Evolutionary conservation across 805 yeast genomes (phyloP), one percentile per base, ranked within the genome.

Genomic region (Saccharomycopsis microspora): DNA sequence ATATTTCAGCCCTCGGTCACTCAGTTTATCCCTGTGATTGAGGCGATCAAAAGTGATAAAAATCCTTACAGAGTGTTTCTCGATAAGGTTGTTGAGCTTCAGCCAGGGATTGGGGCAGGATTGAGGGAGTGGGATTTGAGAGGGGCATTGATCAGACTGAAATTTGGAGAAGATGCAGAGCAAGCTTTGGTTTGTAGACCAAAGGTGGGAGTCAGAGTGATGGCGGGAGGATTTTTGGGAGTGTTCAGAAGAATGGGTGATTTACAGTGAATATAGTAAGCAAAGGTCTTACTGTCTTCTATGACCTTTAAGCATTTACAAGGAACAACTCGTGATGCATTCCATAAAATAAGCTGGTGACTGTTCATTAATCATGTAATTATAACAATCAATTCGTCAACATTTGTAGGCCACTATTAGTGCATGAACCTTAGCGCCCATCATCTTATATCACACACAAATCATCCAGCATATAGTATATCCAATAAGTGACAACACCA

Each of bases 201-300:
- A 3, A 69, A 66, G 54, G 77, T 73, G 30, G 78, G 76, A 0
- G 56, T 62, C 2, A 62, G 67, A 51, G 63, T 68, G 0, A 70
- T 68, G 37, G 78, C 75, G 27, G 79, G 79, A 37, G 79, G 78
- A 6, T 74, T 74, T 55, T 67, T 72, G 37, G 69, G 66, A 1
- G 57, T 73, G 5, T 71, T 74, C 51, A 64, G 61, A 49, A 70
- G 68, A 45, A 35, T 29, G 37, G 41, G 44, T 5, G 45, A 46
- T 10, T 28, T 19, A 19, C 19, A 19, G 19, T 19, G 19, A 19
- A 19, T 19, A 36, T 7, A 32, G 40, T 3, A 28, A 32, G 19
- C 42, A 39, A 33, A n/a, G 6, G 31, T 3, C 29, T 27, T 39
- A 4, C 31, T 39, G 7, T 6, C n/a, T n/a, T 39, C 4, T 27